phyloP scores from a whole-genome alignment of 805 yeast genomes.

The Nadsonia fulvescens region DNA sequence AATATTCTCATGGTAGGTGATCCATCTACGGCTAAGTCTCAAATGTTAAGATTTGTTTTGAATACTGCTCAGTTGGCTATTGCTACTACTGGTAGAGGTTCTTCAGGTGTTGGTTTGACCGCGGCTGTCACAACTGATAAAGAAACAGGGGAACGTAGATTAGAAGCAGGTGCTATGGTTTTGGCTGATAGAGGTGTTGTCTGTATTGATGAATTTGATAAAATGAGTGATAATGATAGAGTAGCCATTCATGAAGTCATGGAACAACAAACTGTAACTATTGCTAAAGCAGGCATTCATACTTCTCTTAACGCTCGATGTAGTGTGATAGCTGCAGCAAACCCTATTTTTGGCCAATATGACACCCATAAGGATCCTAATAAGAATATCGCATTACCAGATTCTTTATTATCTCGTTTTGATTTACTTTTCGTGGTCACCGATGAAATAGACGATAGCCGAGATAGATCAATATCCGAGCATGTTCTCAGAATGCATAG shows the following conservation, averaged over 20 bases:
- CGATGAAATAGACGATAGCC: slow-evolving; percentile 73
- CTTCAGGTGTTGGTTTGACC: slow-evolving; percentile 96
- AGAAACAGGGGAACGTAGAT: slow-evolving; percentile 94
- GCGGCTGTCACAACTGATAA: slow-evolving; percentile 99
- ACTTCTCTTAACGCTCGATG: slow-evolving; percentile 94
- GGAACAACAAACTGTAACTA: slow-evolving; percentile 98
- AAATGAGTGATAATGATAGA: slow-evolving; percentile 93
- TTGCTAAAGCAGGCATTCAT: slow-evolving; percentile 93
- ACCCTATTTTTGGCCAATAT: slow-evolving; percentile 92
- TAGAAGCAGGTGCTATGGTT: slow-evolving; percentile 96
- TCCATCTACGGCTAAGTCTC: slow-evolving; percentile 96
- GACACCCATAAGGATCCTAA: slow-evolving; percentile 93
- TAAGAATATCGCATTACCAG: slow-evolving; percentile 91
- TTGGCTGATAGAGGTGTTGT: slow-evolving; percentile 95
- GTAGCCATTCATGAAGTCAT: slow-evolving; percentile 98
- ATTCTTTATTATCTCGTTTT: slow-evolving; percentile 88
- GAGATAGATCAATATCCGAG: slow-evolving; percentile 78
- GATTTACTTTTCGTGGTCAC: slow-evolving; percentile 91
- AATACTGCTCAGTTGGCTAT: slow-evolving; percentile 92
- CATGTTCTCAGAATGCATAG: slow-evolving; percentile 91
- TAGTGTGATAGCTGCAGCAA: slow-evolving; percentile 94
- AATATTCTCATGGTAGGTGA: slow-evolving; percentile 95
- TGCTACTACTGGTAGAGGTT: slow-evolving; percentile 97
- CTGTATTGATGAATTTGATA: slow-evolving; percentile 97
- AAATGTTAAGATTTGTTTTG: slow-evolving; percentile 79